phyloP scores from a whole-genome alignment of 495 filamentous ascomycete species.

The Margaritispora aquatica region DNA sequence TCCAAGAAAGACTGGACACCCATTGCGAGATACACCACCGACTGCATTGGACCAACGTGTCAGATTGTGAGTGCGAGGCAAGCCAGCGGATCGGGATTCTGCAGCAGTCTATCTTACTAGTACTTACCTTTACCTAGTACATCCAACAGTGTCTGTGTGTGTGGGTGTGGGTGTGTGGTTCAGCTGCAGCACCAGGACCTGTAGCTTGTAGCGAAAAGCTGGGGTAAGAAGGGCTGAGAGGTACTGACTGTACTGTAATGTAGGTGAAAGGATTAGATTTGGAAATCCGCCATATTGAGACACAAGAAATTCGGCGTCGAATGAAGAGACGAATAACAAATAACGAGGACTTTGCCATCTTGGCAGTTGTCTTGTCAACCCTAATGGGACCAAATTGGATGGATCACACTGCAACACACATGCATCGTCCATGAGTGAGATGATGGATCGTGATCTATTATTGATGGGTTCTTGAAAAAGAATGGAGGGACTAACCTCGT shows the following conservation, averaged over 20 bases:
- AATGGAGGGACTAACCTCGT: neutral
- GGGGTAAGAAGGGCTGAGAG: neutral
- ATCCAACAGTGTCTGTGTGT: no score
- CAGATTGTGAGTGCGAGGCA: no score
- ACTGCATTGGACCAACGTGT: neutral
- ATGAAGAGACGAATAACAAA: neutral
- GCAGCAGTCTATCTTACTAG: no score
- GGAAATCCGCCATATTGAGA: neutral
- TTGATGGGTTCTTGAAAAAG: no score
- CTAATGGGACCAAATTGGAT: no score
- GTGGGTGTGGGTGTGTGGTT: neutral
- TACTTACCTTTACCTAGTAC: no score
- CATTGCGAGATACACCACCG: conserved; percentile 21
- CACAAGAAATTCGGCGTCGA: neutral
- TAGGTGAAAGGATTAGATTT: neutral
- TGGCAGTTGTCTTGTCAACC: neutral
- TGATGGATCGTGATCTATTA: no score
- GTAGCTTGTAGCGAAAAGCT: neutral
- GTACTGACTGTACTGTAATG: no score
- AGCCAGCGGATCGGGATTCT: no score
- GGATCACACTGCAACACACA: neutral
- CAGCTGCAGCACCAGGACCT: neutral
- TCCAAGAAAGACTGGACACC: conserved; percentile 30
- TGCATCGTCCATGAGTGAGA: no score
- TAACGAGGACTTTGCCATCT: neutral